Base-by-base conservation (phyloP, 257 asterid species). In the Buddleja alternifolia region DNA sequence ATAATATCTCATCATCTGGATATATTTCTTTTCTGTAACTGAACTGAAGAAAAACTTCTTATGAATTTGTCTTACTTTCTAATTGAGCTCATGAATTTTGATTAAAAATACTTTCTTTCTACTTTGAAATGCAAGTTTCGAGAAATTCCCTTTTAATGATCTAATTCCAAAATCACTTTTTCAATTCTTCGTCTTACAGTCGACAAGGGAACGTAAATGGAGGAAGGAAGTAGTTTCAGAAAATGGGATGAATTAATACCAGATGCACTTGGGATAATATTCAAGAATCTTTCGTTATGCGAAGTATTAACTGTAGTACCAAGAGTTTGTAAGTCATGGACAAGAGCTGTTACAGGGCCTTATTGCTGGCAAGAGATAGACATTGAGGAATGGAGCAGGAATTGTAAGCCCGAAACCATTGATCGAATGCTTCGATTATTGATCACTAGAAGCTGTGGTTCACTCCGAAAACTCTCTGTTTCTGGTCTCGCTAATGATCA, bases 331-430 rank as follows among this genome's bases (percentile, higher is more conserved):
- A 90, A 88, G 70, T 93, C 98, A 23, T 93, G 97, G 98, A 74
- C 71, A 10, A 85, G 72, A 72, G 96, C 86, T 10, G 93, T 83
- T 8, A 73, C 1, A 40, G 96, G 96, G 10, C 95, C 95, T 25
- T 90, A 86, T 69, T 93, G 97, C 74, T 93, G 95, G 97, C 95
- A 88, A 78, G 95, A 88, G 80, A 93, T 93, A 15, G 96, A 93
- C 56, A 82, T 93, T 25, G 97, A 88, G 67, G 96, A 90, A 52
- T 93, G 98, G 98, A 88, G 98, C 79, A 72, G 70, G 21, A 72
- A 65, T 40, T 37, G 51, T 58, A 69, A 80, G 66, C 87, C 92
- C 0, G 81, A 81, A 48, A 36, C 55, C 4, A 78, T 88, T 4
- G 93, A 90, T 29, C 77, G 71, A 21, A 83, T 93, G 98, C 84